Percentiles rank a stretch among this genome's conserved stretches.
Conservation (phyloP, 106 monocot species). For the Vanilla planifolia region DNA sequence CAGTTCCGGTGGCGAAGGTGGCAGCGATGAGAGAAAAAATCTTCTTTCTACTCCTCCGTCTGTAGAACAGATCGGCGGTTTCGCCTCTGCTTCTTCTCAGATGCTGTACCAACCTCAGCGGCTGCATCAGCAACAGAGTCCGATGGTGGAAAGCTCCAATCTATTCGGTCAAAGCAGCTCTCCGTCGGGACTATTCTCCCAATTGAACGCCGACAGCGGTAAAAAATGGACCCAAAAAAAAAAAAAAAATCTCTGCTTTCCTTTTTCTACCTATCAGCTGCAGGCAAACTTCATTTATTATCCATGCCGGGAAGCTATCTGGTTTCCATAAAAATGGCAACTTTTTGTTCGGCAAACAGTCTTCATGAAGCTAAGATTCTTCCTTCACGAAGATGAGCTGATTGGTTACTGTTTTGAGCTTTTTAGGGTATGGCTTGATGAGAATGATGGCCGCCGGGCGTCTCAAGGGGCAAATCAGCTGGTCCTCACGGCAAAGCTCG, state of each 20-base stretch:
- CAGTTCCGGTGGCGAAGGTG: conserved; percentile 16
- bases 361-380: not conserved
- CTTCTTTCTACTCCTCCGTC: conserved; percentile 4
- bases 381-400: not conserved
- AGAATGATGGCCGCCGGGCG: conserved; percentile 21
- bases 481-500: conserved; percentile 65
- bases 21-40: conserved; percentile 4
- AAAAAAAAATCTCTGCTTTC: not conserved
- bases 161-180: conserved; percentile 58
- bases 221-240: too few species aligned
- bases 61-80: conserved; percentile 12
- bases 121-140: conserved; percentile 50
- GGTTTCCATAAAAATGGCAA: conserved; percentile 4
- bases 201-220: conserved; percentile 45
- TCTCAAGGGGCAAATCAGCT: conserved; percentile 63
- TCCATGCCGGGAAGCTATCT: not conserved
- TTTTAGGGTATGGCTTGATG: conserved; percentile 43
- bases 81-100: conserved; percentile 25
- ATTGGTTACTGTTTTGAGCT: not conserved
- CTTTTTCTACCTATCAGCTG: not conserved
- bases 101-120: conserved; percentile 49
- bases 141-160: conserved; percentile 12
- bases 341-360: not conserved
- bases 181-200: conserved; percentile 46
- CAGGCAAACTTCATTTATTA: conserved; percentile 8